phyloP scores from a whole-genome alignment of 1,284 basidiomycete genomes.

The Cutaneotrichosporon cyanovorans region DNA sequence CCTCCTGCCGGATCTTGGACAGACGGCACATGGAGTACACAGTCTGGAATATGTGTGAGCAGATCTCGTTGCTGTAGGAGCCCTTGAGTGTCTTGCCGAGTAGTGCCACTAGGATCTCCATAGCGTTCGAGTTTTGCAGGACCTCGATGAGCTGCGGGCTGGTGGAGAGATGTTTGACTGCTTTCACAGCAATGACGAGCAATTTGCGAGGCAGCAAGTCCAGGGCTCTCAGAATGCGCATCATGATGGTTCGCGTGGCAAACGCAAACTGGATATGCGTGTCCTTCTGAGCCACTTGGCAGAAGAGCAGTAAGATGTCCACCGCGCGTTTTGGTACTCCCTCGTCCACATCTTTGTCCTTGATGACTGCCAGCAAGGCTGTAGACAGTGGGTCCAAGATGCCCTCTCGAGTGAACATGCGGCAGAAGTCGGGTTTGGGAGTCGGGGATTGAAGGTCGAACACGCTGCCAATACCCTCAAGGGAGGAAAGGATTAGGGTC shows the following conservation, averaged over 20 bases:
- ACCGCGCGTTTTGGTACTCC: slow-evolving; percentile 83
- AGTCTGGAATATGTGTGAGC: slow-evolving; percentile 73
- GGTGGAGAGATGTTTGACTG: slow-evolving; percentile 93
- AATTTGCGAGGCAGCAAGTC: slow-evolving; percentile 73
- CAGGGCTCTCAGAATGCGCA: slow-evolving; percentile 74
- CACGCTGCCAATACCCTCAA: slow-evolving; percentile 89
- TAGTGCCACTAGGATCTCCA: slow-evolving; percentile 78
- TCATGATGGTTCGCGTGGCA: slow-evolving; percentile 77
- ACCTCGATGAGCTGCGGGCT: slow-evolving; percentile 81
- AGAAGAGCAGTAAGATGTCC: slow-evolving; percentile 83
- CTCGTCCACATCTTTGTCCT: slow-evolving; percentile 57
- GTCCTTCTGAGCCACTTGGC: slow-evolving; percentile 90
- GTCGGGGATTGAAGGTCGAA: slow-evolving; percentile 91
- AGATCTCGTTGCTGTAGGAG: slow-evolving; percentile 78
- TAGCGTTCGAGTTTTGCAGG: slow-evolving; percentile 89
- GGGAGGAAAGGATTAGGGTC: slow-evolving; percentile 84
- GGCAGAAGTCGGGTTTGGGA: slow-evolving; percentile 94
- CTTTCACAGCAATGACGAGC: slow-evolving; percentile 82
- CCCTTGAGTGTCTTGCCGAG: slow-evolving; percentile 73
- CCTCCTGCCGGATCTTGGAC: slow-evolving; percentile 88
- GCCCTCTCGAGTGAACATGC: slow-evolving; percentile 95
- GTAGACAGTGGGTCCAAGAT: slow-evolving; percentile 85
- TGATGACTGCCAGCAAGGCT: slow-evolving; percentile 79
- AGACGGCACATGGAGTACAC: slow-evolving; percentile 91
- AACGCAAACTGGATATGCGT: slow-evolving; percentile 84